Conservation (phyloP, 257 asterid genomes). For the Salvia splendens region DNA sequence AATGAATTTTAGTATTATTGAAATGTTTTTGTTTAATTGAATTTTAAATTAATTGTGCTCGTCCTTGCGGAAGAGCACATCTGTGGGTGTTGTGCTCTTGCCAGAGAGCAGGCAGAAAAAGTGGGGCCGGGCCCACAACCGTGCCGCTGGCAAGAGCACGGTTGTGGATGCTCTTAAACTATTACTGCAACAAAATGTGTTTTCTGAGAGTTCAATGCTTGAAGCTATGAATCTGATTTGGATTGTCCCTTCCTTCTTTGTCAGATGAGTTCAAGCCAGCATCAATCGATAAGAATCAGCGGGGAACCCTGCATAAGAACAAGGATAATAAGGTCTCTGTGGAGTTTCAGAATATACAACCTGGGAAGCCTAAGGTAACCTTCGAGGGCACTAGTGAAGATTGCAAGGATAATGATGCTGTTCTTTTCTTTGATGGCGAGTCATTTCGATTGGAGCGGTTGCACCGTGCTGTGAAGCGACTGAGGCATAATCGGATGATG, state of each 20-base stretch:
- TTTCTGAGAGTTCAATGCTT: not conserved
- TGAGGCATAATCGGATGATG: constrained; percentile 73
- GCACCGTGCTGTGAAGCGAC: constrained; percentile 88
- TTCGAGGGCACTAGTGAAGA: constrained; percentile 95
- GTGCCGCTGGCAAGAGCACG: too few species aligned
- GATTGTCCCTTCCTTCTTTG: not conserved
- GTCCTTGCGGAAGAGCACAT: too few species aligned
- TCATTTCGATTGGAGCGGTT: constrained; percentile 81
- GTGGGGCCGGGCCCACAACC: too few species aligned
- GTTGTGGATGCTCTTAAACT: too few species aligned
- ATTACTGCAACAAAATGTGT: not conserved
- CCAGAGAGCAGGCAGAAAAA: too few species aligned
- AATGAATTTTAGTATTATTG: too few species aligned
- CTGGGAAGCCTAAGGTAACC: constrained; percentile 81
- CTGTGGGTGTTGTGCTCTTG: too few species aligned
- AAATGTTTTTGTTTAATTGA: too few species aligned
- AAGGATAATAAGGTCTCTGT: constrained; percentile 87
- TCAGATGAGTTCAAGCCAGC: constrained; percentile 99
- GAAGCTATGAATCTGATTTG: constrained; percentile 21
- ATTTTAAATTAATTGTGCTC: too few species aligned
- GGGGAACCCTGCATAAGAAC: constrained; percentile 82
- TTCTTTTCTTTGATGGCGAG: constrained; percentile 84
- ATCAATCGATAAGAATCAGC: constrained; percentile 85
- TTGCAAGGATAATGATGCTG: constrained; percentile 92
- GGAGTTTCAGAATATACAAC: constrained; percentile 82